Base-by-base conservation (phyloP, 139 green algal species). In the Chlorella sp. region DNA sequence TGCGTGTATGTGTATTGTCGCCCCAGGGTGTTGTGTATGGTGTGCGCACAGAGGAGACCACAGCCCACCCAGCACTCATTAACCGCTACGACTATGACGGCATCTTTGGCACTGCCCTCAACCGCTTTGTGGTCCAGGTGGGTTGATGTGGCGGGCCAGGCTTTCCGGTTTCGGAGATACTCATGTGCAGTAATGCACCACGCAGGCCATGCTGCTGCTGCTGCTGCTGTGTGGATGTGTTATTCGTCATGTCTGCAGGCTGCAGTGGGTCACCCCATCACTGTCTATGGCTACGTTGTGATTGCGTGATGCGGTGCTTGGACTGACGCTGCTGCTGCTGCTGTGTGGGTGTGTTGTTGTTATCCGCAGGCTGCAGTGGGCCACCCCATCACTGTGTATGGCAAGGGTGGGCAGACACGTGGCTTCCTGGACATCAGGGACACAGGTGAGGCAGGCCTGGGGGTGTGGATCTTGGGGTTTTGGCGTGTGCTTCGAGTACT, bases 21-120 rank as follows among this genome's bases (percentile, higher is more conserved):
- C n/a, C n/a, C n/a, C 88, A 97, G 92, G 95, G 95, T 65, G 89
- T 99, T 10, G 95, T 99, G 73, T 99, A 99, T 78, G 95, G 95
- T 59, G 91, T 99, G 35, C 78, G 83, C n/a, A 99, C 95, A 22
- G 90, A 96, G 35, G 95, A 99, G 88, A 98, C 93, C 0, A 84
- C 87, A 49, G 91, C 91, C 6, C 74, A 99, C 86, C 86, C 85
- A 1, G 42, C 78, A 69, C 87, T 99, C 31, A 92, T 99, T 85
- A 99, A 99, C 85, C 83, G 95, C 36, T 95, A 96, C 65, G 95
- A 99, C 81, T 99, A 99, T 75, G 95, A 99, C 73, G 94, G 92
- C 75, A 94, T 99, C 76, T 99, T 98, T 67, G 95, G 95, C 59
- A 99, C 95, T 10, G 95, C 95, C 0, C 89, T 99, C 35, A 99